phyloP scores from a whole-genome alignment of 345 rosid genomes.

The Pseudoturritis turrita region DNA sequence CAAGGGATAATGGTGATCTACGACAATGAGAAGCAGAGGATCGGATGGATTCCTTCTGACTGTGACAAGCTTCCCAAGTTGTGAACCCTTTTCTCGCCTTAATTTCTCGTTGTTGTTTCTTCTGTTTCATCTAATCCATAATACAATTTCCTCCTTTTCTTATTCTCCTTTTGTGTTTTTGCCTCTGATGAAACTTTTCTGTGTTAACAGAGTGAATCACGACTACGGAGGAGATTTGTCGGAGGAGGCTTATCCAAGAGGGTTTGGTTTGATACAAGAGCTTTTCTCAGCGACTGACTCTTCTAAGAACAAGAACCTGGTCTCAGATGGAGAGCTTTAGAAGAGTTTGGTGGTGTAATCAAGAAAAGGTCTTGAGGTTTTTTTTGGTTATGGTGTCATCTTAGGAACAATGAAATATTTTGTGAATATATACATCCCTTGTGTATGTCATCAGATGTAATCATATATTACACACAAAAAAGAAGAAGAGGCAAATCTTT shows the following conservation, averaged over 20 bases:
- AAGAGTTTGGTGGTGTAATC: conserved; percentile 2
- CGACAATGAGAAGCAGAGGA: conserved; percentile 67
- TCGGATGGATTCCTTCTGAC: conserved; percentile 63
- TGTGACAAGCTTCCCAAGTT: conserved; percentile 65
- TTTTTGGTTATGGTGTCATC: conserved; percentile 27
- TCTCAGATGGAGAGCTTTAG: conserved; percentile 26
- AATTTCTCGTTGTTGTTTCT: conserved; percentile 19
- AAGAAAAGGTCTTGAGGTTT: conserved; percentile 2
- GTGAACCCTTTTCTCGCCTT: conserved; percentile 28
- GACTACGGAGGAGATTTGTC: conserved; percentile 35
- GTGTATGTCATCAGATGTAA: neutral
- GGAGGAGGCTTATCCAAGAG: conserved; percentile 40
- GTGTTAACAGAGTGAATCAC: conserved; percentile 43
- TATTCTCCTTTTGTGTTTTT: neutral
- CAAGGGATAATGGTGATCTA: conserved; percentile 65
- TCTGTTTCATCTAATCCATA: neutral
- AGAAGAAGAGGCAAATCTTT: neutral
- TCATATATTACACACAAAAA: neutral
- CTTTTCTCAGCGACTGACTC: conserved; percentile 18
- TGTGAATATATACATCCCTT: neutral
- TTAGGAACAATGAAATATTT: conserved; percentile 6
- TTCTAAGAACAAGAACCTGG: conserved; percentile 21
- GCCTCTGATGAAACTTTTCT: conserved; percentile 12
- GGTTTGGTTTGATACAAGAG: conserved; percentile 35
- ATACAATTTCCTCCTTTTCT: conserved; percentile 23